Evolutionary conservation across 2,329 filamentous ascomycete species (phyloP).

Genomic region (Monosporascus sp.): DNA sequence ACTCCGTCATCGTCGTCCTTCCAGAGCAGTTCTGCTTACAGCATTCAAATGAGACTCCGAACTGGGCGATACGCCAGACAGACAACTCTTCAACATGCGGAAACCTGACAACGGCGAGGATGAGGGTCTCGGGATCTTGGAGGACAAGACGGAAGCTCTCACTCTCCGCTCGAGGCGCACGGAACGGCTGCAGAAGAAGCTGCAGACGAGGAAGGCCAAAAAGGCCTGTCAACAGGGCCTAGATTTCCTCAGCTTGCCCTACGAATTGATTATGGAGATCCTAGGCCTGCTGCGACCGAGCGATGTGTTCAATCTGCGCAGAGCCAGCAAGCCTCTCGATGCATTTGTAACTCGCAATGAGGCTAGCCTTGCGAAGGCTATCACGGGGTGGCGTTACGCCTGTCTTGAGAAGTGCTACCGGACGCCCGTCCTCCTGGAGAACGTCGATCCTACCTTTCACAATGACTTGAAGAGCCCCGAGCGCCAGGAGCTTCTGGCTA

Average conservation of each 20-base stretch:
- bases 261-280: slow-evolving; percentile 46
- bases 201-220: slow-evolving; percentile 31
- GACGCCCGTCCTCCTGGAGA: slow-evolving; percentile 39
- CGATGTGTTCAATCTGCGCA: slow-evolving; percentile 42
- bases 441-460: slow-evolving; percentile 21
- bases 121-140: slow-evolving; percentile 42
- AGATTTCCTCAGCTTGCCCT: slow-evolving; percentile 43
- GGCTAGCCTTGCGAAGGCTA: slow-evolving; percentile 33
- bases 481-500: slow-evolving; percentile 36
- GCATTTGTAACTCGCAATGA: slow-evolving; percentile 41
- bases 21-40: no score
- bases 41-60: no score
- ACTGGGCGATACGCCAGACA: no score
- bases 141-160: slow-evolving; percentile 38
- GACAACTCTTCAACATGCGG: slow-evolving; percentile 3
- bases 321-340: slow-evolving; percentile 36
- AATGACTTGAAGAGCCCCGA: slow-evolving; percentile 25
- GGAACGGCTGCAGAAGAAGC: slow-evolving; percentile 39
- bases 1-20: no score
- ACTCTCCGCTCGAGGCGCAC: slow-evolving; percentile 47
- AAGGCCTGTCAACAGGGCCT: slow-evolving; percentile 25
- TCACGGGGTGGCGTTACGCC: slow-evolving; percentile 43
- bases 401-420: slow-evolving; percentile 47
- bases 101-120: slow-evolving; percentile 21
- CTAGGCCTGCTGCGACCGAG: slow-evolving; percentile 41